Conservation (phyloP, 305 asterid species). For the Fraxinus platypoda region DNA sequence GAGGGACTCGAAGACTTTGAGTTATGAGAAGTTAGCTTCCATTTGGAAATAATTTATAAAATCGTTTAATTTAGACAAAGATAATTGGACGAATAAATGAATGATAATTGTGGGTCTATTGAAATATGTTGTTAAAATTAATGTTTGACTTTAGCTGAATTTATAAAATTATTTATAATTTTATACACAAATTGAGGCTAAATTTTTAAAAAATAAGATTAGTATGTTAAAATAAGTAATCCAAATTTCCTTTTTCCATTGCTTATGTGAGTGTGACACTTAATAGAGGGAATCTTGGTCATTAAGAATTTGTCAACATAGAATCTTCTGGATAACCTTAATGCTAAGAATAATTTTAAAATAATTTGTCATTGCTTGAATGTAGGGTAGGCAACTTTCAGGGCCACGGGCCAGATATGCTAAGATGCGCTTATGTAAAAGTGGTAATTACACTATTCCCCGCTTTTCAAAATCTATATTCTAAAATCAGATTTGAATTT, state of each 20-base stretch:
- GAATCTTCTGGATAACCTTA: background rate
- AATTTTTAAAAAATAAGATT: background rate
- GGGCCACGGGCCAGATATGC: background rate
- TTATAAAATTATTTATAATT: too few relatives aligned
- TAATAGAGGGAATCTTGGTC: background rate
- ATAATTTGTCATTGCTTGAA: background rate
- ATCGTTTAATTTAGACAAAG: background rate
- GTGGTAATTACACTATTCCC: too few relatives aligned
- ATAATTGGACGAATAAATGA: background rate
- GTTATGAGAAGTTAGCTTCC: too few relatives aligned
- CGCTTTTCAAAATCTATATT: too few relatives aligned
- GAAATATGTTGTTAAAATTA: too few relatives aligned
- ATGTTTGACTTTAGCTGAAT: too few relatives aligned
- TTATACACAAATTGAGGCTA: too few relatives aligned
- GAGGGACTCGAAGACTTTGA: too few relatives aligned
- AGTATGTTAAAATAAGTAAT: background rate
- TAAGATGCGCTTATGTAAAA: background rate
- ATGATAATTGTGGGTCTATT: background rate
- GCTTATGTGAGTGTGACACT: background rate
- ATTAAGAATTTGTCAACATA: background rate
- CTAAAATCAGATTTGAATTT: too few relatives aligned
- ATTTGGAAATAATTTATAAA: too few relatives aligned
- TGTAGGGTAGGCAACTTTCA: background rate
- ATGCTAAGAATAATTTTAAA: background rate
- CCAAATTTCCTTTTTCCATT: background rate